Conservation (phyloP, 257 asterid genomes). For the Thymus quinquecostatus region DNA sequence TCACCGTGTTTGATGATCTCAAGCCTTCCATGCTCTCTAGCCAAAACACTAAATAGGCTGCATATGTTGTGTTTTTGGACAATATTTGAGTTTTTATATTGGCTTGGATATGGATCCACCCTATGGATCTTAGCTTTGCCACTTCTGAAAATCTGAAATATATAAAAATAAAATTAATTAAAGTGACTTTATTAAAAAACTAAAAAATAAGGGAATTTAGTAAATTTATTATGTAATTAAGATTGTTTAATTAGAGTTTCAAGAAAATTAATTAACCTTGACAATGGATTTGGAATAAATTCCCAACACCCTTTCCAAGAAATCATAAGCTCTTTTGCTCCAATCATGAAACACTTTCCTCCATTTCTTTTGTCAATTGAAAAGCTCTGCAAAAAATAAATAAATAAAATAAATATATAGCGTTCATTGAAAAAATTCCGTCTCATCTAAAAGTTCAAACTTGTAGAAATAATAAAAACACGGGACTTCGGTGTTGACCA, state of each 20-base stretch:
- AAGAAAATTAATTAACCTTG: constrained; percentile 42
- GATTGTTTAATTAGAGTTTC: neutral
- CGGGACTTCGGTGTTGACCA: too few species aligned
- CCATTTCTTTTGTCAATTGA: constrained; percentile 45
- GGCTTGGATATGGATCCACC: constrained; percentile 69
- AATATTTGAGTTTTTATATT: constrained; percentile 41
- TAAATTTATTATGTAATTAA: neutral
- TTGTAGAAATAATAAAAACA: too few species aligned
- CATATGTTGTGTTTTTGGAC: constrained; percentile 49
- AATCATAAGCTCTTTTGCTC: constrained; percentile 55
- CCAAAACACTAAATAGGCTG: constrained; percentile 57
- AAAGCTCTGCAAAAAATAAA: constrained; percentile 43
- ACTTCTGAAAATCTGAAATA: constrained; percentile 66
- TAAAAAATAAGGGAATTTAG: neutral
- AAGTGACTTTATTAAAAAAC: neutral
- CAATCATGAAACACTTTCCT: constrained; percentile 53
- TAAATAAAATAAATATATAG: too few species aligned
- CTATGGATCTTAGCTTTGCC: constrained; percentile 53
- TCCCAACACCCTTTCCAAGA: constrained; percentile 63
- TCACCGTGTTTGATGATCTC: constrained; percentile 38
- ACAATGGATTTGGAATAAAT: constrained; percentile 38
- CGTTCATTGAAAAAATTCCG: too few species aligned
- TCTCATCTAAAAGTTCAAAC: too few species aligned
- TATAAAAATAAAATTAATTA: too few species aligned
- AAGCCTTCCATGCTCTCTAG: constrained; percentile 49